Evolutionary conservation across 75 land plant species (phyloP).

Genomic region (Gnetum montanum): DNA sequence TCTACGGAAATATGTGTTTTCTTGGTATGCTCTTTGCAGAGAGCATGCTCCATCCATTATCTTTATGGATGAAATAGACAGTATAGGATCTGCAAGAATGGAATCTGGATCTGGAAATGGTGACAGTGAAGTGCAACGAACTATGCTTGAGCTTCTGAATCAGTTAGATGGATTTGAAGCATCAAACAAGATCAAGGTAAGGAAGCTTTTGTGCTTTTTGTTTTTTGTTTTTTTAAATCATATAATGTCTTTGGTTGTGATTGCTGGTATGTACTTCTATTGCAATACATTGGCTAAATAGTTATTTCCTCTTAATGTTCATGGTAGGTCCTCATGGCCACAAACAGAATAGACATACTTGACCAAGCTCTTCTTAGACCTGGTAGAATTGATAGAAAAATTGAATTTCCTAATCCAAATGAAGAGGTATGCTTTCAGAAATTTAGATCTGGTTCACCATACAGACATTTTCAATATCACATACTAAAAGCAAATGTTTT

Average conservation of each 20-base stretch:
- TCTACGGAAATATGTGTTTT: too few species aligned
- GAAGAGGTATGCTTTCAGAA: conserved; percentile 60
- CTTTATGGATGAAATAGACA: conserved; percentile 98
- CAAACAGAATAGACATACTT: conserved; percentile 89
- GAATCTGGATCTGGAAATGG: conserved; percentile 96
- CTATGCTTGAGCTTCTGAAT: conserved; percentile 95
- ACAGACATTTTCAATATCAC: neutral
- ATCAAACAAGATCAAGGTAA: conserved; percentile 90
- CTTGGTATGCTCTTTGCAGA: conserved; percentile 36
- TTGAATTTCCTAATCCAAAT: conserved; percentile 97
- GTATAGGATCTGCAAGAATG: conserved; percentile 96
- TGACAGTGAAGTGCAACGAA: conserved; percentile 96
- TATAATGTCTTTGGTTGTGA: neutral
- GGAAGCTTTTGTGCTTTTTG: neutral
- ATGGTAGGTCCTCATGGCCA: conserved; percentile 88
- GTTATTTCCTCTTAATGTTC: too few species aligned
- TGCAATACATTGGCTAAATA: too few species aligned
- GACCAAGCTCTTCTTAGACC: conserved; percentile 97
- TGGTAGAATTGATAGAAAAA: conserved; percentile 94
- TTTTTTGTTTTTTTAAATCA: neutral
- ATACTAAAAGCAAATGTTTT: neutral
- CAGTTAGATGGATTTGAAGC: conserved; percentile 99
- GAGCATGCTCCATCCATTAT: conserved; percentile 98
- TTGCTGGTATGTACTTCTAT: too few species aligned
- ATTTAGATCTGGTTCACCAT: neutral